Evolutionary conservation across 1,284 basidiomycete species (phyloP).

Genomic region (Exobasidium cylindrosporum): DNA sequence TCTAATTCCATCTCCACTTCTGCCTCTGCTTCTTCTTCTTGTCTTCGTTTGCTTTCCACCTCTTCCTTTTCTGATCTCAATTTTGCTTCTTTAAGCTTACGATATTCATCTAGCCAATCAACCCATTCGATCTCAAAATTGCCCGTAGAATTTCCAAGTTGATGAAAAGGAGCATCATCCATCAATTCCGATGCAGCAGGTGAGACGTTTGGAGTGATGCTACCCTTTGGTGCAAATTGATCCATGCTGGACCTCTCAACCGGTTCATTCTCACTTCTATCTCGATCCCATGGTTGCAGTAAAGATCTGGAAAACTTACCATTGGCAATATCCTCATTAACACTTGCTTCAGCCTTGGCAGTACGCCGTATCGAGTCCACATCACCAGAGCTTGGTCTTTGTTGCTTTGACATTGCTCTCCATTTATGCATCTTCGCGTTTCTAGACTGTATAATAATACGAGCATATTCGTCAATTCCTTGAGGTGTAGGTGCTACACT

Average conservation of each 20-base stretch:
- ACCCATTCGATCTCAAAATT: slow-evolving; percentile 62
- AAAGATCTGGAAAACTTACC: background rate
- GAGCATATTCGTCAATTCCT: slow-evolving; percentile 60
- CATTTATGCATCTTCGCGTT: slow-evolving; percentile 62
- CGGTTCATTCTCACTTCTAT: background rate
- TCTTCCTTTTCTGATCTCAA: slow-evolving; percentile 56
- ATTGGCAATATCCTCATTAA: too few relatives aligned
- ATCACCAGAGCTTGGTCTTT: background rate
- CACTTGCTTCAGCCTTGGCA: background rate
- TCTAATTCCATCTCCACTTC: slow-evolving; percentile 15
- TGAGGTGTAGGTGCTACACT: slow-evolving; percentile 13
- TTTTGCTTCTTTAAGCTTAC: slow-evolving; percentile 62
- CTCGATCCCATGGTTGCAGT: background rate
- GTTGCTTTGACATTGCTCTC: slow-evolving; percentile 31
- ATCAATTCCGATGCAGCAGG: slow-evolving; percentile 2
- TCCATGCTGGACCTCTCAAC: background rate
- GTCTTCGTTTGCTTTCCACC: slow-evolving; percentile 14
- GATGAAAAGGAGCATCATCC: background rate
- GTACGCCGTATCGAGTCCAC: background rate
- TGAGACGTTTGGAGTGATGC: slow-evolving; percentile 7
- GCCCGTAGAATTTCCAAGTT: background rate
- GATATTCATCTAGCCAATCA: slow-evolving; percentile 64
- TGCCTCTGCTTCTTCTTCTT: slow-evolving; percentile 28
- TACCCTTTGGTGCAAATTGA: background rate
- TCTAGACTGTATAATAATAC: slow-evolving; percentile 61